A percentile compares a stretch with the other conserved stretches of the same genome.
Conservation (phyloP, 2,329 filamentous ascomycete species). For the Fusarium sambucinum region DNA sequence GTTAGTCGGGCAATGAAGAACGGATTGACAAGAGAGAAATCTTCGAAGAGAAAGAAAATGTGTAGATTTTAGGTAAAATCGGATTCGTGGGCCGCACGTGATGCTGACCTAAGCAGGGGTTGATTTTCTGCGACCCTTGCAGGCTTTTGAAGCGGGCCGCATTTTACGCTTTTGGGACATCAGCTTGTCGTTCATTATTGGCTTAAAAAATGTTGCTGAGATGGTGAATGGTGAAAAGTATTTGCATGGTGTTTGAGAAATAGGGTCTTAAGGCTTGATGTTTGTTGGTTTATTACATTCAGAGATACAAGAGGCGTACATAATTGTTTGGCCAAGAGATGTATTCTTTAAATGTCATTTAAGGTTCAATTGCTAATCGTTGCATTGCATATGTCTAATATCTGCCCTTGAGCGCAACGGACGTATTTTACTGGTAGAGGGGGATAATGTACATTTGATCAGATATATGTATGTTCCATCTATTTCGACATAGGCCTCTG, state of each 20-base stretch:
- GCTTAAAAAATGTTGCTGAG: neutral
- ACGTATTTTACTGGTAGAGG: constrained; percentile 36
- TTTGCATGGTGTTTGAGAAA: constrained; percentile 4
- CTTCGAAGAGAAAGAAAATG: constrained; percentile 34
- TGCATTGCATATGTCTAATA: neutral
- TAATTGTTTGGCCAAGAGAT: neutral
- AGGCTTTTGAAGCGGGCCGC: constrained; percentile 6
- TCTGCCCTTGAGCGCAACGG: constrained; percentile 17
- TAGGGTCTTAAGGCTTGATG: neutral
- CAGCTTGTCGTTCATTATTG: neutral
- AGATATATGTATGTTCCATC: constrained; percentile 33
- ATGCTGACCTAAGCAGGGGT: constrained; percentile 30
- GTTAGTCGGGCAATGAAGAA: constrained; percentile 49
- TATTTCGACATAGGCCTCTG: constrained; percentile 53
- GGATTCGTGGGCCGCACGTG: constrained; percentile 50
- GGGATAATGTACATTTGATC: constrained; percentile 38
- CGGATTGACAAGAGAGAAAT: constrained; percentile 38
- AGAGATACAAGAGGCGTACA: too few species aligned
- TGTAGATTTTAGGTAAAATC: constrained; percentile 47
- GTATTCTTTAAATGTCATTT: neutral
- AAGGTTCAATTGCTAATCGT: neutral
- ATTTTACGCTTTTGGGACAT: constrained; percentile 14
- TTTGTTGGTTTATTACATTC: neutral
- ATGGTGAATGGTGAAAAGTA: neutral
- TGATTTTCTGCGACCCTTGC: neutral